Conservation (phyloP, 2,329 filamentous ascomycete genomes). For the Parasarocladium wereldwijsianum region DNA sequence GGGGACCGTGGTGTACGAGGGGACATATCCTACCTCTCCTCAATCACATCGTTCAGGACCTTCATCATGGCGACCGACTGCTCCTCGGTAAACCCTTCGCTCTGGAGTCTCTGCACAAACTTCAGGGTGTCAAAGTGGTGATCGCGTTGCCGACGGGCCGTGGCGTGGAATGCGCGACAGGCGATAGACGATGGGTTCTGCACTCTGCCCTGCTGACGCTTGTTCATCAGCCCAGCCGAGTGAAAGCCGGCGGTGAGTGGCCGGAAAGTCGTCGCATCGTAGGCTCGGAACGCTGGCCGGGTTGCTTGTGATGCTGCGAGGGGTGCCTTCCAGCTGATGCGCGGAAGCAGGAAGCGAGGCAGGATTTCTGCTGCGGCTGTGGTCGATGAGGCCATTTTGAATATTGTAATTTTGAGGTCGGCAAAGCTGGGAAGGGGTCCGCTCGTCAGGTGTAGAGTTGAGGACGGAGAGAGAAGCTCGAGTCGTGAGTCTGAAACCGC, state of each 20-base stretch:
- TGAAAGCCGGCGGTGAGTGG: constrained; percentile 10
- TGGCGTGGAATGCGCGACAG: constrained; percentile 51
- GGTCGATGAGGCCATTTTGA: constrained; percentile 14
- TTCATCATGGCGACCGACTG: constrained; percentile 98
- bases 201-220: constrained; percentile 6
- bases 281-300: constrained; percentile 7
- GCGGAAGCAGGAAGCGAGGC: constrained; percentile 39
- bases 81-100: constrained; percentile 88
- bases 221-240: constrained; percentile 6
- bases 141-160: constrained; percentile 45
- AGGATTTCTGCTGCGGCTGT: constrained; percentile 23
- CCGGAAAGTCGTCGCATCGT: too few relatives aligned
- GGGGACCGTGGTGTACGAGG: too few relatives aligned
- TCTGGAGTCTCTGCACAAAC: constrained; percentile 80
- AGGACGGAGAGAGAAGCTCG: too few relatives aligned
- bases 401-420: too few relatives aligned
- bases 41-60: constrained; percentile 88
- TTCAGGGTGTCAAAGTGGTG: constrained; percentile 98
- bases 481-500: too few relatives aligned
- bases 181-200: too few relatives aligned
- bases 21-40: constrained; percentile 53
- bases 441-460: too few relatives aligned
- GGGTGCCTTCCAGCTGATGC: constrained; percentile 33
- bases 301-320: constrained; percentile 6
- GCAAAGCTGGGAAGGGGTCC: too few relatives aligned